A percentile compares a stretch with the other conserved stretches of the same genome.
Conservation (phyloP, 2,329 filamentous ascomycete genomes). For the Nothomitra cinnamomea region DNA sequence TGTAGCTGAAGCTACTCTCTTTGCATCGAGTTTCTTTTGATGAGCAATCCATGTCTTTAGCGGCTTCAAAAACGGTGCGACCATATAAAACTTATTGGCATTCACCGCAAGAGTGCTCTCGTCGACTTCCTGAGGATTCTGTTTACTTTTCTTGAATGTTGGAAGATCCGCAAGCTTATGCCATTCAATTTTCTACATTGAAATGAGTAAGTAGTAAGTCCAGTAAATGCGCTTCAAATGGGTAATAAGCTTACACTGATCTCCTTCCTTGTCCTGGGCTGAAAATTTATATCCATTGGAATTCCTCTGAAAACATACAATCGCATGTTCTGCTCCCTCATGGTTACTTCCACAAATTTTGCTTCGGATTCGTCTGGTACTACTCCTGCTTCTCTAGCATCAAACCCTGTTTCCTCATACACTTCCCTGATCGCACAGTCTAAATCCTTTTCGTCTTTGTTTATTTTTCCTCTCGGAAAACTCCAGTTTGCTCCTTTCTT, state of each 20-base stretch:
- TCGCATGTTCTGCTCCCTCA: conserved; percentile 83
- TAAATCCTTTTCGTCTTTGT: conserved; percentile 86
- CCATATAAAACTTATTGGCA: conserved; percentile 93
- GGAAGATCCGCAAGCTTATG: conserved; percentile 81
- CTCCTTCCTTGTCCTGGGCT: conserved; percentile 84
- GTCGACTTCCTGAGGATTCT: conserved; percentile 30
- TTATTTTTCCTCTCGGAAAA: conserved; percentile 93
- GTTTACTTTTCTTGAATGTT: conserved; percentile 56
- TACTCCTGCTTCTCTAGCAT: conserved; percentile 58
- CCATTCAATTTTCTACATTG: conserved; percentile 61
- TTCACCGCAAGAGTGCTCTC: conserved; percentile 39
- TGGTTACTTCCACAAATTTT: conserved; percentile 74
- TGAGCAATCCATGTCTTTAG: conserved; percentile 83
- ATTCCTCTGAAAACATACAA: conserved; percentile 85
- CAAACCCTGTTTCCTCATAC: conserved; percentile 88
- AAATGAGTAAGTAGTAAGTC: background rate
- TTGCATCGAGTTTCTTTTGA: conserved; percentile 56
- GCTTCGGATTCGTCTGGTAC: conserved; percentile 54
- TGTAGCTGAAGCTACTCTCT: conserved; percentile 25
- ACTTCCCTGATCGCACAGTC: conserved; percentile 90
- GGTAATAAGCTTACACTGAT: conserved; percentile 43
- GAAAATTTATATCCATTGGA: conserved; percentile 72
- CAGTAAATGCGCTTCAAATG: background rate
- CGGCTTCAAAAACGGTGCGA: conserved; percentile 74
- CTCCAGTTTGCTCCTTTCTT: conserved; percentile 95